Evolutionary conservation across 306 rosid genomes (phyloP), one percentile per base, ranked within the genome.

Genomic region (Sesbania bispinosa): DNA sequence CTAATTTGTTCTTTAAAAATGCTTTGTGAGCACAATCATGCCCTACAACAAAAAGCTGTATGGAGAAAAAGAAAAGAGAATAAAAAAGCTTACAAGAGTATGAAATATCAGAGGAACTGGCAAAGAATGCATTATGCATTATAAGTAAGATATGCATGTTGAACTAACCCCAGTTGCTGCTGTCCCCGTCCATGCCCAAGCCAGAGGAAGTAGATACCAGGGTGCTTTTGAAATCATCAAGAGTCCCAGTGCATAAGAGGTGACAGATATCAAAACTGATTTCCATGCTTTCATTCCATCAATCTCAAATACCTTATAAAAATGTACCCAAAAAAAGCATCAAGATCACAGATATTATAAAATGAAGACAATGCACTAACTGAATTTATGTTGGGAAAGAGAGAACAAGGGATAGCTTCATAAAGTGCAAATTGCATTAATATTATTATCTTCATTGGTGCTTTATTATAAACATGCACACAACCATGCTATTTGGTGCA

Each of bases 151-250:
- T 9, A 73, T 43, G 47, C n/a, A 35, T 45, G 33, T 4, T 26
- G 80, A 77, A 86, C 96, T 73, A 70, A 88, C 98, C 96, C 98
- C 98, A 14, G 96, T 92, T 71, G 79, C 4, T 43, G 96, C 98
- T 78, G 96, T 92, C 62, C 98, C 98, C 1, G 98, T 92, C 96
- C 96, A 92, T 15, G 90, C 98, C 98, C 98, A 92, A 62, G 98
- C 97, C 64, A 93, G 75, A 77, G 98, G 97, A 76, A 93, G 98
- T 21, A 93, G 86, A 83, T 93, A 93, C 97, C 93, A 93, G 18
- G 96, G 98, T 62, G 93, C 80, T 82, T 93, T 93, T 21, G 96
- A 72, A 79, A 93, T 90, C 85, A 90, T 69, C 39, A 64, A 76
- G 39, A 93, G 85, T 26, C 98, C 97, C 77, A 93, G 16, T 3